Conservation (phyloP, 2,329 filamentous ascomycete species). For the Talaromyces sp. region DNA sequence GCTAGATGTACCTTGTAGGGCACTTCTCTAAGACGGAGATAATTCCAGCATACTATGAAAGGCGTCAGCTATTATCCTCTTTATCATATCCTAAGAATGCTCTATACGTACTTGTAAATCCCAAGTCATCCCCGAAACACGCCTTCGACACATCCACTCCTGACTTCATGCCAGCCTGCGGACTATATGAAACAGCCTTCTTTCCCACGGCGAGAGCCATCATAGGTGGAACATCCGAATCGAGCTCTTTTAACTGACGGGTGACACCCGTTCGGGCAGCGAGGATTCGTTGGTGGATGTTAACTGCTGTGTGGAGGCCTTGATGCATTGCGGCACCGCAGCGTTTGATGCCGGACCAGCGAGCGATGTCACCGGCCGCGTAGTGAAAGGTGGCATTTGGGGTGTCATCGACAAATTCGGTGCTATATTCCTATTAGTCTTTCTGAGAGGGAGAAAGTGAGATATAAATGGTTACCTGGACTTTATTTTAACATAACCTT, state of each 20-base stretch:
- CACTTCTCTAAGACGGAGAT: conserved; percentile 47
- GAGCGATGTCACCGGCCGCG: conserved; percentile 65
- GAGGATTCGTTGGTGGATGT: conserved; percentile 57
- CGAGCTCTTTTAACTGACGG: conserved; percentile 51
- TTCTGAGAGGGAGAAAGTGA: neutral
- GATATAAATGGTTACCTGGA: conserved; percentile 41
- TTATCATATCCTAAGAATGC: neutral
- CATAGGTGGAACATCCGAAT: conserved; percentile 55
- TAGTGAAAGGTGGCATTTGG: conserved; percentile 62
- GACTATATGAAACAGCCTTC: conserved; percentile 63
- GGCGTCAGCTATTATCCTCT: neutral
- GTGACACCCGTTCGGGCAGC: conserved; percentile 36
- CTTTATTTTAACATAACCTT: conserved; percentile 64
- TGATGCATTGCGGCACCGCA: conserved; percentile 73
- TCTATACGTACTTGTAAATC: conserved; percentile 55
- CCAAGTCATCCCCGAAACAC: conserved; percentile 68
- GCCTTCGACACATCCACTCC: conserved; percentile 61
- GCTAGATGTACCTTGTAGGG: neutral
- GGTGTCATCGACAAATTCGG: conserved; percentile 53
- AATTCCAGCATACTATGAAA: conserved; percentile 54
- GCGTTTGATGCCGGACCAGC: conserved; percentile 76
- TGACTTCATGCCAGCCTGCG: conserved; percentile 54
- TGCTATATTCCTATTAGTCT: conserved; percentile 16
- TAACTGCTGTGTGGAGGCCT: conserved; percentile 63
- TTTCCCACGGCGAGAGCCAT: conserved; percentile 71